Evolutionary conservation across 2,329 filamentous ascomycete species (phyloP).

Genomic region (Arthroderma sp.): DNA sequence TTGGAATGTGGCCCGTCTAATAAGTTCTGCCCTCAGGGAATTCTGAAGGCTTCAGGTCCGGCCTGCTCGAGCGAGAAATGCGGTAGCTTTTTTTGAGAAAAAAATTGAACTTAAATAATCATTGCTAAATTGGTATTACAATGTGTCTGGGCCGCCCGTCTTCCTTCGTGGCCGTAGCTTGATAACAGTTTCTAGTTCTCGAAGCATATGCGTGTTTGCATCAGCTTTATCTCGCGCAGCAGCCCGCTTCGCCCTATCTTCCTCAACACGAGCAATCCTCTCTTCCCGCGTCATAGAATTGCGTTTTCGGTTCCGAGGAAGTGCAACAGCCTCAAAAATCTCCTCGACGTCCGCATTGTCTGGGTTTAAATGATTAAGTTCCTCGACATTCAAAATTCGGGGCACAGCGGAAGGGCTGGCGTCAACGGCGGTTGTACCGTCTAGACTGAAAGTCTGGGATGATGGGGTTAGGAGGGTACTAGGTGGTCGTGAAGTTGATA

Average conservation of each 20-base stretch:
- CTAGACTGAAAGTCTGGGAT: constrained; percentile 34
- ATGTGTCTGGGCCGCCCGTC: neutral
- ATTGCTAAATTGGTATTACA: neutral
- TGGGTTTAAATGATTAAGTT: constrained; percentile 21
- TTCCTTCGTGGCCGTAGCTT: constrained; percentile 36
- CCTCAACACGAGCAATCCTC: constrained; percentile 72
- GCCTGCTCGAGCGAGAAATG: too few species aligned
- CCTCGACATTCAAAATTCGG: constrained; percentile 63
- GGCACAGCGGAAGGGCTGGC: constrained; percentile 57
- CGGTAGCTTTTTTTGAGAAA: too few species aligned
- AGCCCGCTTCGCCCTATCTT: constrained; percentile 66
- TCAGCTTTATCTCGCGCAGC: constrained; percentile 61
- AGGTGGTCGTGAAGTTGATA: constrained; percentile 42
- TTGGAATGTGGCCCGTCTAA: too few species aligned
- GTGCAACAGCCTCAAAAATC: constrained; percentile 81
- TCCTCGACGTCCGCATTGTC: constrained; percentile 47
- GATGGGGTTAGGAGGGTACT: constrained; percentile 27
- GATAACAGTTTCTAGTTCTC: constrained; percentile 85
- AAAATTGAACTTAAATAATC: too few species aligned
- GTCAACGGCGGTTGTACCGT: constrained; percentile 36
- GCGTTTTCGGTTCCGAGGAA: constrained; percentile 49
- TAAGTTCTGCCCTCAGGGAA: too few species aligned
- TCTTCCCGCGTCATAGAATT: constrained; percentile 69
- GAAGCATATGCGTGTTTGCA: constrained; percentile 76
- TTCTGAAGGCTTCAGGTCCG: too few species aligned